These are phyloP conservation scores for Citrus mangshanensis DNA, from an alignment of 345 rosid genomes.

Conservation along the genomic window DNA sequence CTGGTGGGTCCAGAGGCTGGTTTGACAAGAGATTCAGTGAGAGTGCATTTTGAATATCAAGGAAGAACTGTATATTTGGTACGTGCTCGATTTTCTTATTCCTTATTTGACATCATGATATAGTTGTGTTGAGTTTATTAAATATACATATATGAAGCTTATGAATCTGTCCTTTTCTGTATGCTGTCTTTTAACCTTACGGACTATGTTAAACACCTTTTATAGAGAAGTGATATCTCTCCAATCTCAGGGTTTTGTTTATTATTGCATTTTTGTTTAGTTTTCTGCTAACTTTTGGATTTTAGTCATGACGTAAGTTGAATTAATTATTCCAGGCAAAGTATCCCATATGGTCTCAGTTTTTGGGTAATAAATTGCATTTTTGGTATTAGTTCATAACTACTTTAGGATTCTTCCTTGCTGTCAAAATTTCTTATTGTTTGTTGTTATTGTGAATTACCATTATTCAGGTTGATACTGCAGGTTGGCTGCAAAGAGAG, in stretches of 20 bases:
- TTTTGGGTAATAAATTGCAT: neutral
- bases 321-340: neutral
- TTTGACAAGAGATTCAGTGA: slow-evolving; percentile 89
- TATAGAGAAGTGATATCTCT: too few species aligned
- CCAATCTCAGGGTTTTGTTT: neutral
- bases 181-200: too few species aligned
- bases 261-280: neutral
- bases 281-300: neutral
- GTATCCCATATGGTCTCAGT: neutral
- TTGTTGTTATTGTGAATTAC: slow-evolving; percentile 6
- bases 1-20: slow-evolving; percentile 98
- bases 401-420: neutral
- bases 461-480: slow-evolving; percentile 76
- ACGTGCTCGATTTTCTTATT: slow-evolving; percentile 15
- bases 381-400: neutral
- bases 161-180: neutral
- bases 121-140: neutral
- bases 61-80: slow-evolving; percentile 89
- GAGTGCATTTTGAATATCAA: slow-evolving; percentile 74
- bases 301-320: neutral
- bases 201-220: too few species aligned
- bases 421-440: neutral
- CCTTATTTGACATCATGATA: neutral
- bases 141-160: neutral
- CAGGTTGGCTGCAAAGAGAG: slow-evolving; percentile 96